Evolutionary conservation across 768 basidiomycete genomes (phyloP).

Genomic region (Lanmaoa pseudosensibilis): DNA sequence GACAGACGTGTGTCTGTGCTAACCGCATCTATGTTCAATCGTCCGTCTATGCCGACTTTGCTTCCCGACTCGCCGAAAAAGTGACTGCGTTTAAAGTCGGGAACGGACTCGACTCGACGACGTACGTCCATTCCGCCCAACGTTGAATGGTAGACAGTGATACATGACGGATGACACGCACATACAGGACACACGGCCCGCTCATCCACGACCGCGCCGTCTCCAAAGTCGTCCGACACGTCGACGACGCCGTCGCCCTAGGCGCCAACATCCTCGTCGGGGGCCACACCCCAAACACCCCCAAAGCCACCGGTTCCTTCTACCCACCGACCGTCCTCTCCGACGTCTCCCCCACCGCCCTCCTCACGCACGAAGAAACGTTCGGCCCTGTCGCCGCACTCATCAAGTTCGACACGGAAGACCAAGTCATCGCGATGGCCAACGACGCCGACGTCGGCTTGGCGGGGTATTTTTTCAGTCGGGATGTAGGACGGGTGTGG

Average conservation of each 20-base stretch:
- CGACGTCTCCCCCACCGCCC: slow-evolving; percentile 71
- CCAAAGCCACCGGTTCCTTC: slow-evolving; percentile 51
- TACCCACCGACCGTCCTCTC: slow-evolving; percentile 86
- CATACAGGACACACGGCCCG: slow-evolving; percentile 89
- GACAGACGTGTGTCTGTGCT: slow-evolving; percentile 86
- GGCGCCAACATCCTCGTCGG: slow-evolving; percentile 91
- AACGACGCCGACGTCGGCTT: slow-evolving; percentile 84
- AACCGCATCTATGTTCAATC: slow-evolving; percentile 95
- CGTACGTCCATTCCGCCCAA: slow-evolving; percentile 46
- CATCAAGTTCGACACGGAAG: slow-evolving; percentile 90
- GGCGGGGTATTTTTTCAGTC: slow-evolving; percentile 91
- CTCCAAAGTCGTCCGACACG: slow-evolving; percentile 82
- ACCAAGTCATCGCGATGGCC: slow-evolving; percentile 83
- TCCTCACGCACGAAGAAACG: slow-evolving; percentile 82
- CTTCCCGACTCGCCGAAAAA: slow-evolving; percentile 78
- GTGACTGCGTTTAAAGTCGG: slow-evolving; percentile 87
- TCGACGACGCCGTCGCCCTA: slow-evolving; percentile 80
- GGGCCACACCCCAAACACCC: slow-evolving; percentile 64
- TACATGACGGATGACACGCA: neutral
- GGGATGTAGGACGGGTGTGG: slow-evolving; percentile 88
- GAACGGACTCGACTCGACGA: slow-evolving; percentile 75
- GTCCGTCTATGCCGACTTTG: slow-evolving; percentile 88
- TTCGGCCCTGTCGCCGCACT: slow-evolving; percentile 92
- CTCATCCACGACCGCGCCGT: slow-evolving; percentile 86
- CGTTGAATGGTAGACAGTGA: neutral